A percentile compares a stretch with the other conserved stretches of the same genome.
phyloP scores from a whole-genome alignment of 2,329 filamentous ascomycete genomes.

The Dactylellina parvicollis region DNA sequence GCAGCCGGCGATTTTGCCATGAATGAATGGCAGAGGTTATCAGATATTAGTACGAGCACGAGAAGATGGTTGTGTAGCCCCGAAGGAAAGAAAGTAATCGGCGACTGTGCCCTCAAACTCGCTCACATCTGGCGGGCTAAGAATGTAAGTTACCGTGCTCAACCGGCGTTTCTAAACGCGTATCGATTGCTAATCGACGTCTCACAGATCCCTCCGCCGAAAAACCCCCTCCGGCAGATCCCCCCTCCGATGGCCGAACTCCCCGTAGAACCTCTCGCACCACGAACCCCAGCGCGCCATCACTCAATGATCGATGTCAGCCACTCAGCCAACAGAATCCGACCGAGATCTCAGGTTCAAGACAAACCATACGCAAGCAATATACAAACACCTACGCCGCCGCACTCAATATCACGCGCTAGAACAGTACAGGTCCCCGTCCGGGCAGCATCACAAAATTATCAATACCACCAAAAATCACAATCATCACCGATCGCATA shows the following conservation, averaged over 20 bases:
- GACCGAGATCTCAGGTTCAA: constrained; percentile 13
- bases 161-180: background rate
- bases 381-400: constrained; percentile 10
- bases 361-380: constrained; percentile 3
- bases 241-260: constrained; percentile 29
- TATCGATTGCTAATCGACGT: constrained; percentile 1
- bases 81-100: constrained; percentile 45
- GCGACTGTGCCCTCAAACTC: constrained; percentile 43
- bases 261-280: constrained; percentile 25
- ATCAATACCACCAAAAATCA: constrained; percentile 24
- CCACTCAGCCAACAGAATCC: constrained; percentile 10
- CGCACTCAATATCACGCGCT: constrained; percentile 21
- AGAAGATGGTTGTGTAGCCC: constrained; percentile 78
- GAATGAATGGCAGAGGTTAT: constrained; percentile 96
- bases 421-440: constrained; percentile 34
- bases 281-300: background rate
- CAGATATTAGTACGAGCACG: constrained; percentile 93
- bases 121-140: constrained; percentile 49
- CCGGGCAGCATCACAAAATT: constrained; percentile 14
- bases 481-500: constrained; percentile 16
- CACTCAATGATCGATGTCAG: background rate
- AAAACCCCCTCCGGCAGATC: constrained; percentile 41
- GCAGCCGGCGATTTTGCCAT: constrained; percentile 97
- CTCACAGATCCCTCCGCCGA: constrained; percentile 40
- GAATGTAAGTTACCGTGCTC: constrained; percentile 33